Evolutionary conservation across 208 protist species (phyloP).

Genomic region (Trypanosoma caninum): DNA sequence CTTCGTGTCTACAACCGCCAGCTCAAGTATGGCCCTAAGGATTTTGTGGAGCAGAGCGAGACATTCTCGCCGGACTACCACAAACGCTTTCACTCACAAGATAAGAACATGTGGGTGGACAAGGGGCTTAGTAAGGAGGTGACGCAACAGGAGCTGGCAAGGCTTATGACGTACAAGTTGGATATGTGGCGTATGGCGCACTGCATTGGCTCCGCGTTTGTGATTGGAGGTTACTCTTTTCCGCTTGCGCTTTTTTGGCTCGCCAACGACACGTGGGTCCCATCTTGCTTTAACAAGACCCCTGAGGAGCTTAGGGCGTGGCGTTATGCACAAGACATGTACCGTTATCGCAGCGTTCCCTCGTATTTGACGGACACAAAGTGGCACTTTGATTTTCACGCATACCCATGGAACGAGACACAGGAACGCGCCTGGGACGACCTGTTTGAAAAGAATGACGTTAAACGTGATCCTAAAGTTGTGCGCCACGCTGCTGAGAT

Average conservation of each 20-base stretch:
- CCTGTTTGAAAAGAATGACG: constrained; percentile 92
- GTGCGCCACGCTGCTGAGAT: constrained; percentile 80
- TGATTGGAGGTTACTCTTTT: constrained; percentile 81
- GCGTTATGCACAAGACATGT: constrained; percentile 84
- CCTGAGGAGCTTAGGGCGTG: constrained; percentile 73
- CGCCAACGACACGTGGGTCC: constrained; percentile 84
- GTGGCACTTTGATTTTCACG: constrained; percentile 89
- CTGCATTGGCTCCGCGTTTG: constrained; percentile 33
- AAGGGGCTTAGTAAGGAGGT: constrained; percentile 84
- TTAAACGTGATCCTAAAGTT: constrained; percentile 80
- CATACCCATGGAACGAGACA: constrained; percentile 66
- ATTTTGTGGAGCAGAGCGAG: constrained; percentile 80
- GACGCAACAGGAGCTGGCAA: constrained; percentile 75
- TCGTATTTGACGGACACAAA: constrained; percentile 86
- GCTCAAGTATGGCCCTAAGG: constrained; percentile 57
- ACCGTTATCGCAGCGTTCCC: constrained; percentile 87
- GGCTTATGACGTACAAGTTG: constrained; percentile 80
- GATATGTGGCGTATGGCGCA: constrained; percentile 87
- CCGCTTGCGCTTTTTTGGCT: constrained; percentile 81
- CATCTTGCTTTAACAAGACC: constrained; percentile 61
- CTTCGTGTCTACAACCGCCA: constrained; percentile 81
- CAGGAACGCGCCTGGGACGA: constrained; percentile 89
- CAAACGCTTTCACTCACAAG: constrained; percentile 81
- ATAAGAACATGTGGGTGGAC: constrained; percentile 92
- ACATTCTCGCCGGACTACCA: constrained; percentile 79